Evolutionary conservation across 257 asterid genomes (phyloP), one percentile per base, ranked within the genome.

Genomic region (Osmanthus fragrans): DNA sequence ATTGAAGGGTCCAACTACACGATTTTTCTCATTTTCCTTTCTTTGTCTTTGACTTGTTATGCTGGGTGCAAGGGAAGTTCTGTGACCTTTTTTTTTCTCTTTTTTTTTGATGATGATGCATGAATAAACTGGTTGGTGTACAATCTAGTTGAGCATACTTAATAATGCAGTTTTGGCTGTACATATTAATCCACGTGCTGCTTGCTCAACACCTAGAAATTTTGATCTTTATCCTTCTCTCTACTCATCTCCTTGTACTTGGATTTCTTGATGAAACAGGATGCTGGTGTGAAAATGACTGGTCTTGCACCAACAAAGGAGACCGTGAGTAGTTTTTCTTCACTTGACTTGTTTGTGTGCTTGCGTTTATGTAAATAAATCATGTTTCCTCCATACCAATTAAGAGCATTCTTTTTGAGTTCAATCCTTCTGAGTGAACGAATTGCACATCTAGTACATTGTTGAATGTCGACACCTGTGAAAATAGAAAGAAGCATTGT

Each of bases 271-370:
- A 75, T 42, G 33, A 67, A 47, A 47, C 87, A 91, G 96, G 86
- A 70, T 54, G 73, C 84, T n/a, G 97, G 86, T 86, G 91, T 84
- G 27, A 78, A 88, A 73, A 88, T 85, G 90, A 85, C 80, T 58
- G 90, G 81, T 71, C 90, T 78, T 54, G 71, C 69, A 16, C 37
- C 75, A 25, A 29, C 82, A 3, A 73, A 77, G 70, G 77, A 10
- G 73, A 85, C 86, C 7, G 97, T 90, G 78, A 71, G 87, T 80
- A 29, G 19, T 69, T 63, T 63, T 27, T 42, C 1, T 2, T 42
- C 18, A 11, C 51, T 42, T 42, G 18, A 40, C 23, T 7, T 9
- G 11, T n/a, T 10, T 5, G 23, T 9, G 0, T 7, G 65, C 65
- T 56, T n/a, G 5, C 2, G 1, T 49, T 56, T n/a, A 18, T 3